These are phyloP conservation scores for Chrysanthemum lavandulifolium DNA, from an alignment of 129 eudicot genomes.

Conservation along the genomic window DNA sequence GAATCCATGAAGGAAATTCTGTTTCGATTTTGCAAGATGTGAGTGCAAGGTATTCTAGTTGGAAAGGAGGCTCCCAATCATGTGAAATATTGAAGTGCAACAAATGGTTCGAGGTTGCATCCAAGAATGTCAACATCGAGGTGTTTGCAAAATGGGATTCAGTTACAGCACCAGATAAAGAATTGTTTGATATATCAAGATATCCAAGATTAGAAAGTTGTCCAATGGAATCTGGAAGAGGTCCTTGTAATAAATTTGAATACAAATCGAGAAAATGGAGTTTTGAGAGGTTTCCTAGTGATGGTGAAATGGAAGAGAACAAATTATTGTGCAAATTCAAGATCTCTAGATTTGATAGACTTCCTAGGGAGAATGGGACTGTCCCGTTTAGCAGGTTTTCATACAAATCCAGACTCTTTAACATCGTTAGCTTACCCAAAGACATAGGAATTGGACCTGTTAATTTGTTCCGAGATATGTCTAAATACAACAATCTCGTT, in stretches of 20 bases:
- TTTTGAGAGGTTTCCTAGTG: constrained; percentile 30
- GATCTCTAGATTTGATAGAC: constrained; percentile 6
- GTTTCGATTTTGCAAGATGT: constrained; percentile 20
- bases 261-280: constrained; percentile 32
- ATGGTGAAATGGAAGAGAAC: constrained; percentile 21
- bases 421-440: constrained; percentile 8
- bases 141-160: constrained; percentile 39
- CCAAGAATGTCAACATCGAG: constrained; percentile 25
- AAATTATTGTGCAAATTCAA: constrained; percentile 16
- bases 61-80: constrained; percentile 42
- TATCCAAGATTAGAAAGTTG: constrained; percentile 21
- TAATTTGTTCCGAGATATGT: constrained; percentile 31
- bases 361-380: constrained; percentile 24
- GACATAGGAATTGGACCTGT: constrained; percentile 37
- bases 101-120: constrained; percentile 22
- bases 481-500: constrained; percentile 19
- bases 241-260: constrained; percentile 21
- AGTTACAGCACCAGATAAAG: constrained; percentile 25
- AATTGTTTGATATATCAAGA: constrained; percentile 25
- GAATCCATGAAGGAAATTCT: too few species aligned
- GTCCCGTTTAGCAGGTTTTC: constrained; percentile 26
- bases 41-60: constrained; percentile 18
- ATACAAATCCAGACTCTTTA: constrained; percentile 26
- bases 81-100: constrained; percentile 26
- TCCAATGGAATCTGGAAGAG: constrained; percentile 28